These are phyloP conservation scores for Phytophthora tentaculata DNA, from an alignment of 352 stramenopile species.

Conservation along the genomic window DNA sequence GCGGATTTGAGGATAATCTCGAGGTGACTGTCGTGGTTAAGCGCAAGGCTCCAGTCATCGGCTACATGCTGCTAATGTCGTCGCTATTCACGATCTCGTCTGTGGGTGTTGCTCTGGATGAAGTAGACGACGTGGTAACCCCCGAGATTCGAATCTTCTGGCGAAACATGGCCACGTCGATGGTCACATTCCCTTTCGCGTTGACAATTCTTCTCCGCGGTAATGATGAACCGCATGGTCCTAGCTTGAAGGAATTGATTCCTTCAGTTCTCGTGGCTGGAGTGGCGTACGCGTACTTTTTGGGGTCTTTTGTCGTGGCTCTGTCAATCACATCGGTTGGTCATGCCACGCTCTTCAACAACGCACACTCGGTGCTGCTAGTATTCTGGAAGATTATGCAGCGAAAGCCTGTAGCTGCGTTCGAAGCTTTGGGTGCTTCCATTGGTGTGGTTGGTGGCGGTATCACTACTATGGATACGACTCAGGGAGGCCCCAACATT, in stretches of 20 bases:
- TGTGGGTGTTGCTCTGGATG: slow-evolving; percentile 77
- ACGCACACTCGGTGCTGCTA: slow-evolving; percentile 80
- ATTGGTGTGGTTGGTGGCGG: slow-evolving; percentile 76
- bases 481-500: slow-evolving; percentile 42
- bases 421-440: slow-evolving; percentile 70
- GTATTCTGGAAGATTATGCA: slow-evolving; percentile 75
- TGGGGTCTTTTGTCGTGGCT: slow-evolving; percentile 75
- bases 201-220: slow-evolving; percentile 47
- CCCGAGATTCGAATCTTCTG: slow-evolving; percentile 90
- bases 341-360: slow-evolving; percentile 87
- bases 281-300: slow-evolving; percentile 72
- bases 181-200: slow-evolving; percentile 61
- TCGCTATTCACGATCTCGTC: slow-evolving; percentile 81
- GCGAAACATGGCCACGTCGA: slow-evolving; percentile 73
- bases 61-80: slow-evolving; percentile 68
- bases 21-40: slow-evolving; percentile 78
- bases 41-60: slow-evolving; percentile 69
- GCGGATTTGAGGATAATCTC: slow-evolving; percentile 70
- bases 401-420: slow-evolving; percentile 59
- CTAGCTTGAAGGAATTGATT: slow-evolving; percentile 41
- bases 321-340: slow-evolving; percentile 77
- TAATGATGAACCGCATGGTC: slow-evolving; percentile 31
- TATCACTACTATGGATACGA: slow-evolving; percentile 73
- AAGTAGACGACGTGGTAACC: slow-evolving; percentile 56
- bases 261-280: slow-evolving; percentile 55